Evolutionary conservation across 805 yeast genomes (phyloP).

Genomic region (Wickerhamomyces rabaulensis): DNA sequence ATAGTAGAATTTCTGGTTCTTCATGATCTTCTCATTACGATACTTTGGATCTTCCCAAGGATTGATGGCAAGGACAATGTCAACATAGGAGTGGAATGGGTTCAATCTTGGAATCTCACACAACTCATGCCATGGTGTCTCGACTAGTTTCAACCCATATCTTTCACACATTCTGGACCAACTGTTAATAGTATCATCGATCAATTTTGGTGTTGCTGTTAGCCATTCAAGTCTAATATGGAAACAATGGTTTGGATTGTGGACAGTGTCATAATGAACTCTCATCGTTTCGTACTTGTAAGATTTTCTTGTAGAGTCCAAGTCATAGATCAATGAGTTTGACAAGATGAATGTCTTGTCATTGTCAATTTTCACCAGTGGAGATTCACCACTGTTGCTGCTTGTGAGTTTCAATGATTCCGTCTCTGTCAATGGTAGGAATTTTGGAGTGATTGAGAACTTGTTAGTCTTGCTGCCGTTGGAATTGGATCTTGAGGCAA

Average conservation of each 20-base stretch:
- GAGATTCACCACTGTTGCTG: constrained; percentile 6
- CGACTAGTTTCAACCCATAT: constrained; percentile 76
- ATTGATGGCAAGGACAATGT: constrained; percentile 56
- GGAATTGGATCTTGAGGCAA: constrained; percentile 9
- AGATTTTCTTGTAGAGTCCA: constrained; percentile 70
- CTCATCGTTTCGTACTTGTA: constrained; percentile 72
- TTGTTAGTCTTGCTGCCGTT: constrained; percentile 9
- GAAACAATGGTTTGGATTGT: constrained; percentile 91
- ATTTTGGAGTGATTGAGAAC: constrained; percentile 16
- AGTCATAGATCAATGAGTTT: constrained; percentile 59
- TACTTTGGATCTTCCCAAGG: constrained; percentile 68
- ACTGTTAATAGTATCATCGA: constrained; percentile 69
- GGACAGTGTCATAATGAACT: constrained; percentile 87
- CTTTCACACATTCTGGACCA: constrained; percentile 84
- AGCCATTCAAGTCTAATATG: constrained; percentile 92
- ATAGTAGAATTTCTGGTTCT: constrained; percentile 60
- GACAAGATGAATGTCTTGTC: constrained; percentile 50
- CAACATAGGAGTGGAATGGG: constrained; percentile 86
- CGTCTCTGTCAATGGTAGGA: constrained; percentile 4
- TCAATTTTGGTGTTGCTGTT: constrained; percentile 77
- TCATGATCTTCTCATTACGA: constrained; percentile 33
- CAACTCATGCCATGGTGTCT: constrained; percentile 87
- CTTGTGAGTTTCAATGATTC: constrained; percentile 6
- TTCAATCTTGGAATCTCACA: constrained; percentile 69
- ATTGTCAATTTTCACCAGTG: not conserved